Conservation (phyloP, 2,329 filamentous ascomycete species). For the Colletotrichum chrysophilum region DNA sequence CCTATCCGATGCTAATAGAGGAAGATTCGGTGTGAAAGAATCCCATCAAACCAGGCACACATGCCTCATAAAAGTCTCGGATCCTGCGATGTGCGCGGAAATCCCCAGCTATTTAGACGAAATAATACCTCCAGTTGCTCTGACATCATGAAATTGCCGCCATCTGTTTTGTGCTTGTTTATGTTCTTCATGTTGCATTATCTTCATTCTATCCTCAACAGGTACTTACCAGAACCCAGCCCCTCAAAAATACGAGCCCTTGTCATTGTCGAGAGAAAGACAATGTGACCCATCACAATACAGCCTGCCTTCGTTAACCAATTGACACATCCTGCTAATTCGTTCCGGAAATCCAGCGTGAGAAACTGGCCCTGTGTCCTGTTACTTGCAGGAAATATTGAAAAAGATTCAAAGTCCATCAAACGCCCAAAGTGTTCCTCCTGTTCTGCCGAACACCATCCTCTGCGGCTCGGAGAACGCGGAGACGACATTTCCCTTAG, state of each 20-base stretch:
- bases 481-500: neutral
- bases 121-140: neutral
- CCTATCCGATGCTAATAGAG: neutral
- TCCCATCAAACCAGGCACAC: neutral
- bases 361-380: neutral
- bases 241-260: constrained; percentile 3
- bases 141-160: neutral
- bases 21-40: neutral
- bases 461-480: neutral
- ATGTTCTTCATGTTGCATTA: neutral
- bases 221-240: constrained; percentile 15
- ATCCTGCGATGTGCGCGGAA: neutral
- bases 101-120: rapidly evolving
- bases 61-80: neutral
- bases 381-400: neutral
- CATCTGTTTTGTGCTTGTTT: neutral
- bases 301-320: neutral
- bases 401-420: neutral
- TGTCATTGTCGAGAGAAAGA: neutral
- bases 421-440: neutral
- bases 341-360: neutral
- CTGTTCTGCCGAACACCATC: neutral
- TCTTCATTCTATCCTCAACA: neutral
- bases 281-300: neutral
- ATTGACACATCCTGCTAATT: neutral